These are phyloP conservation scores for Erythrobasidium hasegawianum DNA, from an alignment of 1,284 basidiomycete species.

Conservation along the genomic window DNA sequence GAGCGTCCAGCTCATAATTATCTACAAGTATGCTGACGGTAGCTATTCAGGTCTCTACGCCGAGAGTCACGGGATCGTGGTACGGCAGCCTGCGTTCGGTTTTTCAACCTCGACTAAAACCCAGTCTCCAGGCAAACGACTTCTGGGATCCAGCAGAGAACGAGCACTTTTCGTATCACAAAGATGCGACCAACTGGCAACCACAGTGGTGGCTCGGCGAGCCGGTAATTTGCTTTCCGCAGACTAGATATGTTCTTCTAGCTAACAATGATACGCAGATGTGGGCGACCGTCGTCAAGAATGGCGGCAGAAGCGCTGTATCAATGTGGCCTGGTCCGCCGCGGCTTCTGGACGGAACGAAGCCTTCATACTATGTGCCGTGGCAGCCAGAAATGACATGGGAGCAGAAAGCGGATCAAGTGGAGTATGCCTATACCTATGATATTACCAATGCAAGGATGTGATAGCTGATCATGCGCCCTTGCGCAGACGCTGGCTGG, in stretches of 20 bases:
- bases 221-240: constrained; percentile 58
- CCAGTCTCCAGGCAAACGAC: constrained; percentile 57
- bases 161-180: constrained; percentile 64
- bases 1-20: too few species aligned
- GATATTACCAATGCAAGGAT: too few species aligned
- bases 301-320: constrained; percentile 71
- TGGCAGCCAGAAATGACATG: constrained; percentile 61
- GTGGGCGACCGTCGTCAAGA: constrained; percentile 78
- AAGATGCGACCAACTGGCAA: constrained; percentile 59
- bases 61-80: constrained; percentile 83
- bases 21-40: too few species aligned
- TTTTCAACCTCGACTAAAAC: too few species aligned
- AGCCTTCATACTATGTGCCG: constrained; percentile 62
- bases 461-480: background rate
- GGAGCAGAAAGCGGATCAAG: constrained; percentile 65
- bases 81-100: too few species aligned
- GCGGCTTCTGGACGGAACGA: constrained; percentile 60
- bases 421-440: constrained; percentile 53
- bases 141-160: constrained; percentile 71
- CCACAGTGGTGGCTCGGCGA: constrained; percentile 80
- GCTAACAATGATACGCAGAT: constrained; percentile 55
- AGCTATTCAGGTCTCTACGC: constrained; percentile 61
- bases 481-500: constrained; percentile 59
- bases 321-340: constrained; percentile 90
- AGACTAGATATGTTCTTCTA: background rate